Conservation (phyloP, 352 stramenopile genomes). For the Phytophthora sojae region DNA sequence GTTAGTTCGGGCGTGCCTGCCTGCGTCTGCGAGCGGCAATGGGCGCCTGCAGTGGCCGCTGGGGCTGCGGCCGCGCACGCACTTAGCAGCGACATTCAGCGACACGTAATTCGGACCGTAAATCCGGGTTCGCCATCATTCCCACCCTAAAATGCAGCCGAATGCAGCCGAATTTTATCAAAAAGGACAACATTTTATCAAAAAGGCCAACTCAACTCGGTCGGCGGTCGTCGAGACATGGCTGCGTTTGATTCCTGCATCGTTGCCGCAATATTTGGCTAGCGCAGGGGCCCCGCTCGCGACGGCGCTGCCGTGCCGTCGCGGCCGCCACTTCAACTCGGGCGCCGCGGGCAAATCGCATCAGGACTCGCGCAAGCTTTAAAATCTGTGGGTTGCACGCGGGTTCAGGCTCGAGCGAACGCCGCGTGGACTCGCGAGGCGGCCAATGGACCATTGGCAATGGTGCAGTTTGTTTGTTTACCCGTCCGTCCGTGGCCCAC, state of each 20-base stretch:
- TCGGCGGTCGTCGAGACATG: constrained; percentile 38
- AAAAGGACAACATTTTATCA: constrained; percentile 4
- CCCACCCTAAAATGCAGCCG: too few species aligned
- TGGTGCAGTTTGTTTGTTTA: not conserved
- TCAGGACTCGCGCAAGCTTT: constrained; percentile 6
- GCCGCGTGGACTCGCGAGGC: not conserved
- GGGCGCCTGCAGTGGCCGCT: not conserved
- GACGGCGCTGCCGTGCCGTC: constrained; percentile 7
- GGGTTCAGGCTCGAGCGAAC: not conserved
- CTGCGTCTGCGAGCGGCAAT: not conserved
- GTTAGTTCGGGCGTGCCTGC: constrained; percentile 6
- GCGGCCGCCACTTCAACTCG: constrained; percentile 22
- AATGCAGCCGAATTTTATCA: not conserved
- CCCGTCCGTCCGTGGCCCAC: not conserved
- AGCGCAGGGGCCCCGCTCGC: constrained; percentile 1
- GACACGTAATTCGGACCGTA: constrained; percentile 16
- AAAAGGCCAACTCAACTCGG: constrained; percentile 27
- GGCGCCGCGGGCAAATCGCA: constrained; percentile 24
- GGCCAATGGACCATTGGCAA: not conserved
- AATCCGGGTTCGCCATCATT: constrained; percentile 12
- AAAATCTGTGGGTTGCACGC: constrained; percentile 21
- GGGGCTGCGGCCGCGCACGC: not conserved
- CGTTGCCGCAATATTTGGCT: constrained; percentile 18
- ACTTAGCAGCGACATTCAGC: not conserved
- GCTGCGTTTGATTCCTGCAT: constrained; percentile 26